Evolutionary conservation across 2,329 filamentous ascomycete species (phyloP), one percentile per base, ranked within the genome.

Genomic region (Trichophaea hybrida): DNA sequence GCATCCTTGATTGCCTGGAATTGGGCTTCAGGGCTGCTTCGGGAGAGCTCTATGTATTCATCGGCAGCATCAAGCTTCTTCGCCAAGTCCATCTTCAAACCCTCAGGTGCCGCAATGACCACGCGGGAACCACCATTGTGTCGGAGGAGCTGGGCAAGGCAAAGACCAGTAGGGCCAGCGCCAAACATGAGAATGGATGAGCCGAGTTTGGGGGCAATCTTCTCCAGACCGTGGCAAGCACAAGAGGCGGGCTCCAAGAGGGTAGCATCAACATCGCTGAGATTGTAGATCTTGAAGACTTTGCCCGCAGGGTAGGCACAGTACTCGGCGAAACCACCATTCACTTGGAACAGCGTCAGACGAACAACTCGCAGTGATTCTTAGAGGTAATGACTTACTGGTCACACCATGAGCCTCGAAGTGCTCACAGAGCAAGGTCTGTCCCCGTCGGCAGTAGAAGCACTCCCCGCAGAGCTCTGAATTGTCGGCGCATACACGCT

Each of bases 261-360:
- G 32, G 83, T 84, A 15, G 83, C 83, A 61, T 86, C 82, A n/a
- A 84, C 76, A 67, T 83, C 80, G 35, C 75, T 78, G 40, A 86
- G 75, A 70, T 85, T 83, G 64, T 82, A 71, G 69, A 84, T 79
- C 69, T 80, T 79, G 75, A 84, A 84, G 40, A 85, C 80, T 71
- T 78, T 75, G 48, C 75, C 75, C 34, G 76, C 76, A 67, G 74
- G 76, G 66, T 77, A 80, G 12, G 75, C 74, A 64, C 76, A 78
- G 75, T 85, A 88, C 71, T 87, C 83, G 55, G 84, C 84, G 67
- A 87, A 87, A 34, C 84, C 83, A 66, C 84, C 84, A 63, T 84
- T 80, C 72, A 85, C 76, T 70, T 70, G 71, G 43, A 72, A 17
- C 15, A 4, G 55, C 50, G 37, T 0, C 12, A 31, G 4, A 32